Evolutionary conservation across 768 basidiomycete genomes (phyloP).

Genomic region (Lactifluus piperatus): DNA sequence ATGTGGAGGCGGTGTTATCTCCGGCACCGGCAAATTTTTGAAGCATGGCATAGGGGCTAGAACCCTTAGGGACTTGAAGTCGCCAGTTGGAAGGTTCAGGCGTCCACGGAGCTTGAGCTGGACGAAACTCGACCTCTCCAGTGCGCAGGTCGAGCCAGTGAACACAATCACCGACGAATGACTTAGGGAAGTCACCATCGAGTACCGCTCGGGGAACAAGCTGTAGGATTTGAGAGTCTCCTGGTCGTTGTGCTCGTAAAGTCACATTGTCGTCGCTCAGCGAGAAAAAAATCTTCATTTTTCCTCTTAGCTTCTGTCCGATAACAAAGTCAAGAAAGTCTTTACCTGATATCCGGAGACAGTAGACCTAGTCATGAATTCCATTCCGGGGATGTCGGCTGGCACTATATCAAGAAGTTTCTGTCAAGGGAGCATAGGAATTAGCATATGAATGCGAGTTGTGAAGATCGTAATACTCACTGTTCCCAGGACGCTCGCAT

Average conservation of each 20-base stretch:
- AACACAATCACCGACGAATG: slow-evolving; percentile 1
- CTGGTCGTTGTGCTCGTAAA: not conserved
- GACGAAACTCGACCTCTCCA: slow-evolving; percentile 26
- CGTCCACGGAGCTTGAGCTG: slow-evolving; percentile 25
- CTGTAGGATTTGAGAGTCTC: slow-evolving; percentile 12
- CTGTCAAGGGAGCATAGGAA: not conserved
- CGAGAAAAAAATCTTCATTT: not conserved
- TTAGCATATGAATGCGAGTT: not conserved
- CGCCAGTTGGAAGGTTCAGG: slow-evolving; percentile 26
- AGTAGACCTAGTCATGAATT: not conserved
- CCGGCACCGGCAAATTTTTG: not conserved
- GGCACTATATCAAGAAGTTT: not conserved
- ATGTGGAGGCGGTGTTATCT: too few species aligned
- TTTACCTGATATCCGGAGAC: not conserved
- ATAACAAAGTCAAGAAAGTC: not conserved
- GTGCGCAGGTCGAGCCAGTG: not conserved
- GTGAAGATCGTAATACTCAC: not conserved
- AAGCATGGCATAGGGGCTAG: not conserved
- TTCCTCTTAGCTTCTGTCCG: not conserved
- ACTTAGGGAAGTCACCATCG: slow-evolving; percentile 26
- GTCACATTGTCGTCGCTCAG: not conserved
- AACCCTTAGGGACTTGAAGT: not conserved
- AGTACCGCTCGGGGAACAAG: slow-evolving; percentile 29
- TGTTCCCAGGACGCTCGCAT: not conserved
- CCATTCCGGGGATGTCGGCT: not conserved